Evolutionary conservation across 1,284 basidiomycete genomes (phyloP), one percentile per base, ranked within the genome.

Genomic region (Chalciporus sp.): DNA sequence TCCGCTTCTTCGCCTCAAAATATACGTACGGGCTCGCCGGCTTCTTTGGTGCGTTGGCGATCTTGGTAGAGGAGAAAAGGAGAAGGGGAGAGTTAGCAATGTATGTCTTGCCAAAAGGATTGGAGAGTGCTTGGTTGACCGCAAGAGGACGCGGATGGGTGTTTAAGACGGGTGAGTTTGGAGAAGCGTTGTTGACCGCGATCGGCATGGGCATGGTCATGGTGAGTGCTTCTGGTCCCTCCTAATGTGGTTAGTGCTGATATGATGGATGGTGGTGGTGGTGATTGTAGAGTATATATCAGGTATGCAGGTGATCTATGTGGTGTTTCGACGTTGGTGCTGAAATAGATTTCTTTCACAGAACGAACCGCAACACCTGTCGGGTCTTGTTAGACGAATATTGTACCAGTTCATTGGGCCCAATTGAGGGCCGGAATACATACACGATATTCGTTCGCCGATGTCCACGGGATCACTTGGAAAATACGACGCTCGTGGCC

Each of bases 341-440:
- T 31, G 29, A 31, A 31, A 10, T 31, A 10, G 29, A 4, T 23
- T 23, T 23, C 6, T 23, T 23, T 9, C n/a, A 35, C 79, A 95
- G 80, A 93, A 95, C 69, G 86, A 94, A 64, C 95, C 95, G 0
- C 84, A 93, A 47, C 88, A 94, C 63, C 78, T 98, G 27, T 94
- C 91, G 0, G 91, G 94, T 0, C 77, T 98, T 7, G 92, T 98
- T 11, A 79, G 94, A 57, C 79, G 89, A 49, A 85, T 98, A 61
- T 66, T 98, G 61, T 98, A 95, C 72, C 95, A 98, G 68, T 90
- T 96, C 57, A 85, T 95, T 61, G 94, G 94, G 4, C 91, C 94
- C 1, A 94, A 92, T 67, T 92, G 47, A 45, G 3, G 16, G n/a
- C 14, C 14, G 33, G 33, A 35, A 35, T 23, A 23, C 23, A 23